Percentiles rank a stretch among this genome's conserved stretches.
These are phyloP conservation scores for Mitragyna speciosa DNA, from an alignment of 257 asterid genomes.

Conservation along the genomic window DNA sequence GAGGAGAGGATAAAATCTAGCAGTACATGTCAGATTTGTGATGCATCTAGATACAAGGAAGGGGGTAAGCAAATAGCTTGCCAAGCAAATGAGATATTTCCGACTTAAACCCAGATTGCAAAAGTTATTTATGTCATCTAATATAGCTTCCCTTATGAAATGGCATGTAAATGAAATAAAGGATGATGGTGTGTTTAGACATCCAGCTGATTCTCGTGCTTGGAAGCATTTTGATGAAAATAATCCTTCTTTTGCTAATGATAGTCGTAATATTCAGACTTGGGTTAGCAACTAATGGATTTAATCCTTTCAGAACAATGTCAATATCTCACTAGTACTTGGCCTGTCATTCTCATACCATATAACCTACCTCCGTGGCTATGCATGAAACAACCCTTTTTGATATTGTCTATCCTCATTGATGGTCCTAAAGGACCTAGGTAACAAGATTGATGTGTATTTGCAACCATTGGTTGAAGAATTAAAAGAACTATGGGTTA, in stretches of 20 bases:
- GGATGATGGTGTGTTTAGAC: not conserved
- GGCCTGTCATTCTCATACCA: too few species aligned
- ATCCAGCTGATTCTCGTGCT: not conserved
- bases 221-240: not conserved
- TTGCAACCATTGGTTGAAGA: conserved; percentile 11
- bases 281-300: not conserved
- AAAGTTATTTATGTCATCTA: not conserved
- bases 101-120: not conserved
- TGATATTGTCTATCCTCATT: not conserved
- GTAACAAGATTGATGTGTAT: not conserved
- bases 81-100: not conserved
- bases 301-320: conserved; percentile 1
- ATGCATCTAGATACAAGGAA: not conserved
- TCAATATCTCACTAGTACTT: not conserved
- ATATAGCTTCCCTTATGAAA: not conserved
- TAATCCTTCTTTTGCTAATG: not conserved
- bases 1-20: too few species aligned
- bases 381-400: not conserved
- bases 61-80: not conserved
- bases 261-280: not conserved
- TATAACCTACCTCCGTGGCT: too few species aligned
- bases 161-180: not conserved
- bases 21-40: not conserved
- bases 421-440: not conserved
- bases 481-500: conserved; percentile 3